Evolutionary conservation across 2,329 filamentous ascomycete genomes (phyloP).

Genomic region (Chaetomium olivaceum): DNA sequence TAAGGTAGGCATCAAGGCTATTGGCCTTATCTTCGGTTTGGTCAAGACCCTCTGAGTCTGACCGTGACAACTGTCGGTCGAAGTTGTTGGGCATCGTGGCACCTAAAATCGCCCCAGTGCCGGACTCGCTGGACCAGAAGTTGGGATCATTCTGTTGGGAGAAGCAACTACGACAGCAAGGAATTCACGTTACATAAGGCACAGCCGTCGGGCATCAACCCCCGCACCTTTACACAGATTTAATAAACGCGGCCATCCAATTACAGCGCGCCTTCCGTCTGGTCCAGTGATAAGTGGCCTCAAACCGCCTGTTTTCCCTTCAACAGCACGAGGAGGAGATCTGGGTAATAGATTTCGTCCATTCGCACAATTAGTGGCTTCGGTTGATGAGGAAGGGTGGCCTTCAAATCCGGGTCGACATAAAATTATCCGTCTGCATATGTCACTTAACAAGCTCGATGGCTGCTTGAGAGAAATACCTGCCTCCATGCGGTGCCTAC

Average conservation of each 20-base stretch:
- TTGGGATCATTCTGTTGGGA: neutral
- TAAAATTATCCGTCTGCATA: too few relatives aligned
- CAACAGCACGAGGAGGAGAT: too few relatives aligned
- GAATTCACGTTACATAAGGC: neutral
- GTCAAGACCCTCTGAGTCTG: neutral
- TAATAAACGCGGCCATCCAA: neutral
- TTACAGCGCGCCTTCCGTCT: neutral
- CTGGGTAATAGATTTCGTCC: too few relatives aligned
- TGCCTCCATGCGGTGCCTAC: too few relatives aligned
- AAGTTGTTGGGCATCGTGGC: neutral
- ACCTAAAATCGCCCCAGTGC: neutral
- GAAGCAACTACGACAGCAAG: neutral
- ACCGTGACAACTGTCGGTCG: neutral
- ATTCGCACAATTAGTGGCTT: too few relatives aligned
- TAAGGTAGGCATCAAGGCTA: neutral
- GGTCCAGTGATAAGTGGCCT: neutral
- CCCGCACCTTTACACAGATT: neutral
- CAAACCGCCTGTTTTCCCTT: too few relatives aligned
- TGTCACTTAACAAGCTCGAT: too few relatives aligned
- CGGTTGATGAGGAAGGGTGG: too few relatives aligned
- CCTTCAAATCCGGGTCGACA: too few relatives aligned
- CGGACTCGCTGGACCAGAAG: neutral
- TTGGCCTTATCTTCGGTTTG: neutral
- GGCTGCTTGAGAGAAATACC: too few relatives aligned
- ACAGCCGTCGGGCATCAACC: conserved; percentile 1